Percentiles rank a stretch among this genome's conserved stretches.
phyloP scores from a whole-genome alignment of 176 grass and related monocot genomes.

The Triticum monococcum region DNA sequence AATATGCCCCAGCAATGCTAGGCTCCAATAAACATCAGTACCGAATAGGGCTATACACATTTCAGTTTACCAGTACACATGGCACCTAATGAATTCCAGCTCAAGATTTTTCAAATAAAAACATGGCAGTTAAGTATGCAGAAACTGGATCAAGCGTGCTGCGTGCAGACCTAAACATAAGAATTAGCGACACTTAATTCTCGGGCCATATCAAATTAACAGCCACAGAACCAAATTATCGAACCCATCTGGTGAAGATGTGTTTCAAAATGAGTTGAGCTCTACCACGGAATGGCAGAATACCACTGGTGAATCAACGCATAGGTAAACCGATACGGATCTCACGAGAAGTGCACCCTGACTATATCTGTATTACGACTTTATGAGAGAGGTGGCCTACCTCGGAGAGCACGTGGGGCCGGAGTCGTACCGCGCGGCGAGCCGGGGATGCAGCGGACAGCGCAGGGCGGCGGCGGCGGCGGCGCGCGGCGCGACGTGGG shows the following conservation, averaged over 20 bases:
- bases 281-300: not conserved
- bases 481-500: not conserved
- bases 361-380: not conserved
- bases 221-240: not conserved
- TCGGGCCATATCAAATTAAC: not conserved
- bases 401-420: not conserved
- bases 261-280: not conserved
- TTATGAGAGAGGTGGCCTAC: not conserved
- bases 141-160: not conserved
- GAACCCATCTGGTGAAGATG: not conserved
- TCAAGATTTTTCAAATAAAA: not conserved
- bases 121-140: not conserved
- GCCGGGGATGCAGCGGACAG: not conserved
- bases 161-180: not conserved
- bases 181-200: not conserved
- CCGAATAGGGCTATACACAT: not conserved
- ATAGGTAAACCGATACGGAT: not conserved
- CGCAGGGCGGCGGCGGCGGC: not conserved
- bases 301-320: not conserved
- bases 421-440: not conserved
- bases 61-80: not conserved
- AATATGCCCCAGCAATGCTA: not conserved
- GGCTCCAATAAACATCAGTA: not conserved
- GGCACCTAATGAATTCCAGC: not conserved
- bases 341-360: not conserved